A percentile compares a stretch with the other conserved stretches of the same genome.
Conservation (phyloP, 108 stramenopile species). For the Epipyxis sp. region DNA sequence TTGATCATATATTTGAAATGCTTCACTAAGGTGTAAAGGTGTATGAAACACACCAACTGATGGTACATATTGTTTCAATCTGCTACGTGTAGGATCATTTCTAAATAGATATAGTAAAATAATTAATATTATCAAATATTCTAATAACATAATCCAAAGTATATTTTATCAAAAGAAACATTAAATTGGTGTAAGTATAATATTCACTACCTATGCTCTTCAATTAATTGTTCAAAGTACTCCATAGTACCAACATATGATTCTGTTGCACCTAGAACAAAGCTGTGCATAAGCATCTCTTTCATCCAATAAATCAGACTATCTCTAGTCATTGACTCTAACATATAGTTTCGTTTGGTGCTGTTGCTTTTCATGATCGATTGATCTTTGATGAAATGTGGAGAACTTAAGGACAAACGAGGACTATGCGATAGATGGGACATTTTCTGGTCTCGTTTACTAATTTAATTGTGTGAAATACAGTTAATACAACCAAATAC, state of each 20-base stretch:
- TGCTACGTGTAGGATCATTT: conserved; percentile 35
- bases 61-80: conserved; percentile 73
- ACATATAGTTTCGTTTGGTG: conserved; percentile 75
- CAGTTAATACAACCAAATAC: too few species aligned
- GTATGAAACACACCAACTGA: conserved; percentile 81
- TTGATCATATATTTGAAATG: conserved; percentile 74
- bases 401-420: too few species aligned
- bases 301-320: conserved; percentile 91
- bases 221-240: conserved; percentile 80
- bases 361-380: conserved; percentile 72
- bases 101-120: conserved; percentile 14
- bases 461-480: too few species aligned
- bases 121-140: neutral
- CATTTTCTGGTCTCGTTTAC: too few species aligned
- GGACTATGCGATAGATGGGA: too few species aligned
- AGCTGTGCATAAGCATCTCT: conserved; percentile 76
- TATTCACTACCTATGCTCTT: conserved; percentile 84
- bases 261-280: conserved; percentile 76
- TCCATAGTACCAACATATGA: conserved; percentile 76
- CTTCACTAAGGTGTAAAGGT: conserved; percentile 66
- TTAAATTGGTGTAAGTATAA: conserved; percentile 5
- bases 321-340: conserved; percentile 79
- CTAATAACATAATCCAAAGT: conserved; percentile 32
- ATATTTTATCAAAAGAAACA: conserved; percentile 5
- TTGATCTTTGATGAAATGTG: too few species aligned